Evolutionary conservation across 176 grass and related monocot genomes (phyloP).

Genomic region (Phyllostachys edulis): DNA sequence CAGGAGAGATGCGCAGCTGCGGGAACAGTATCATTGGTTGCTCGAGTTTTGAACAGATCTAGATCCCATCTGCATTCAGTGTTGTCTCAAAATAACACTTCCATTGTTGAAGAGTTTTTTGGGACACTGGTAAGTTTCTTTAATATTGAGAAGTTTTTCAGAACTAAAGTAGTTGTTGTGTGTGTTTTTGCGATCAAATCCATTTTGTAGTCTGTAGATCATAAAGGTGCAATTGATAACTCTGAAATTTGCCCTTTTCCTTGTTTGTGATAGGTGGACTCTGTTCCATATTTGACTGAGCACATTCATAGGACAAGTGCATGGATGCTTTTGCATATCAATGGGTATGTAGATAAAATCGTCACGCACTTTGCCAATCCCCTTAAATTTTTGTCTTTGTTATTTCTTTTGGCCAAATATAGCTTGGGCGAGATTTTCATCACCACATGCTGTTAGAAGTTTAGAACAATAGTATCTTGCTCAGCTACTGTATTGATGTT

Average conservation of each 20-base stretch:
- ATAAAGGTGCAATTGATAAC: slow-evolving; percentile 5
- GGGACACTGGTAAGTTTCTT: slow-evolving; percentile 66
- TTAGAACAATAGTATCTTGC: slow-evolving; percentile 10
- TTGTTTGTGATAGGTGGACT: slow-evolving; percentile 74
- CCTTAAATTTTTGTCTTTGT: not conserved
- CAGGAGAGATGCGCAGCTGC: slow-evolving; percentile 93
- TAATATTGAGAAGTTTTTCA: not conserved
- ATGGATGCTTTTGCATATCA: slow-evolving; percentile 91
- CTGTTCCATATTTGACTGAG: slow-evolving; percentile 82
- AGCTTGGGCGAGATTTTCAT: not conserved
- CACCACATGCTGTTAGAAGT: slow-evolving; percentile 23
- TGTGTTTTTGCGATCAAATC: not conserved
- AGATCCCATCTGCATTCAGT: slow-evolving; percentile 72
- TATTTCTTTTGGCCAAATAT: slow-evolving; percentile 7
- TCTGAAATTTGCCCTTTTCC: not conserved
- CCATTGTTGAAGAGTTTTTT: slow-evolving; percentile 83
- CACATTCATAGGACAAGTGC: slow-evolving; percentile 96
- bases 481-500: slow-evolving; percentile 22
- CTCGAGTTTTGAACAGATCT: slow-evolving; percentile 86
- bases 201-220: slow-evolving; percentile 26
- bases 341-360: slow-evolving; percentile 60
- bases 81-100: slow-evolving; percentile 70
- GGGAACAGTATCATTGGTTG: slow-evolving; percentile 88
- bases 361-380: not conserved
- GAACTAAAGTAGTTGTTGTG: not conserved